Percentiles rank a stretch among this genome's conserved stretches.
Evolutionary conservation across 2,329 filamentous ascomycete genomes (phyloP).

Genomic region (Ceratocystis papillata): DNA sequence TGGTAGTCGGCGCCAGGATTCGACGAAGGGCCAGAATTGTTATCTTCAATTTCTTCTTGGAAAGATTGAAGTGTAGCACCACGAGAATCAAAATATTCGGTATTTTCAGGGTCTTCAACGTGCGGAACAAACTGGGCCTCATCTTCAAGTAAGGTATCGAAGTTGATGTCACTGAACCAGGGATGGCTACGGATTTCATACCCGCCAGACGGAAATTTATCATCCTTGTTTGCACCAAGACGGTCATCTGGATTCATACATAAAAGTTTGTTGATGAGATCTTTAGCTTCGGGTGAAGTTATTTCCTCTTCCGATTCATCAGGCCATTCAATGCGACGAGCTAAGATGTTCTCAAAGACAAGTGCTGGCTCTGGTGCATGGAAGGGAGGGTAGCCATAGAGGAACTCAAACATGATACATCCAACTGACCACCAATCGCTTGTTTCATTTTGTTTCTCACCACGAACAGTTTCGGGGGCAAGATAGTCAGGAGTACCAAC

Average conservation of each 20-base stretch:
- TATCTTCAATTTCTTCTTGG: conserved; percentile 87
- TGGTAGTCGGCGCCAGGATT: conserved; percentile 60
- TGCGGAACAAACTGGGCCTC: conserved; percentile 92
- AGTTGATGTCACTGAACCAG: conserved; percentile 81
- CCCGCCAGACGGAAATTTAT: conserved; percentile 72
- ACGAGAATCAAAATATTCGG: conserved; percentile 90
- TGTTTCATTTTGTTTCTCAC: conserved; percentile 89
- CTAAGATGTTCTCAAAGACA: conserved; percentile 93
- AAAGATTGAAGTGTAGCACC: conserved; percentile 89
- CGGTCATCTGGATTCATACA: conserved; percentile 72
- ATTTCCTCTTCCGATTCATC: conserved; percentile 62
- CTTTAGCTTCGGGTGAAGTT: conserved; percentile 78
- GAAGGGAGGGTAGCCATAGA: conserved; percentile 89
- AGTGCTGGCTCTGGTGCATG: conserved; percentile 81
- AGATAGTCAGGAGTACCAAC: conserved; percentile 96
- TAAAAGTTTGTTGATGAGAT: conserved; percentile 85
- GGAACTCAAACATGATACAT: conserved; percentile 92
- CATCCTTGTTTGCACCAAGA: conserved; percentile 73
- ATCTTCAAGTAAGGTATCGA: conserved; percentile 85
- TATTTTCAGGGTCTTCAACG: conserved; percentile 89
- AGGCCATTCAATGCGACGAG: conserved; percentile 84
- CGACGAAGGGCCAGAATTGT: conserved; percentile 60
- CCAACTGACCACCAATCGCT: conserved; percentile 99
- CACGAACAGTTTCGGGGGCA: conserved; percentile 91
- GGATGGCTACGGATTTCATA: conserved; percentile 81